phyloP scores from a whole-genome alignment of 345 rosid genomes.

The Murraya paniculata region DNA sequence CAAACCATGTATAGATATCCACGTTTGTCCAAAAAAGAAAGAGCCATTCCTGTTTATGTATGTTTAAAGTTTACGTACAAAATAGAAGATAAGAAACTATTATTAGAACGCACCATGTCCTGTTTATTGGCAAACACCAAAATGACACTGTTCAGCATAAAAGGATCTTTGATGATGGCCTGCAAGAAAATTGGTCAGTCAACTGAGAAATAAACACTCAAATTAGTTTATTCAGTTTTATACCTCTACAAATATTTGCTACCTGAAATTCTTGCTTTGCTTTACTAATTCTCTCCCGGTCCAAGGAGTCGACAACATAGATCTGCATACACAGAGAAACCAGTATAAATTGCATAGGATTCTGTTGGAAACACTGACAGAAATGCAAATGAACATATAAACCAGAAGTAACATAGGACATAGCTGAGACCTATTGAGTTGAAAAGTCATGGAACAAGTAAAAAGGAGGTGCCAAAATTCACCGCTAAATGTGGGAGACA shows the following conservation, averaged over 20 bases:
- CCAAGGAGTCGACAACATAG: conserved; percentile 97
- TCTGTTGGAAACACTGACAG: not conserved
- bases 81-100: conserved; percentile 1
- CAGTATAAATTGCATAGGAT: not conserved
- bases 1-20: not conserved
- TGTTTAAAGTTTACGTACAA: not conserved
- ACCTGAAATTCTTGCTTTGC: conserved; percentile 98
- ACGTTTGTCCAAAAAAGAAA: not conserved
- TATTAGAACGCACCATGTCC: conserved; percentile 73
- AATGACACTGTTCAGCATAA: conserved; percentile 92
- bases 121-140: conserved; percentile 98
- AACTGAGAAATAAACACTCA: conserved; percentile 22
- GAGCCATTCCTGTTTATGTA: not conserved
- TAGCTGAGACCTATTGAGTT: not conserved
- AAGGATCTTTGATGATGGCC: conserved; percentile 93
- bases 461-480: not conserved
- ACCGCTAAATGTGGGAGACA: not conserved
- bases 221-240: conserved; percentile 17
- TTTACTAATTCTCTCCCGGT: conserved; percentile 87
- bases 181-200: conserved; percentile 35
- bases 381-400: not conserved
- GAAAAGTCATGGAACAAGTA: not conserved
- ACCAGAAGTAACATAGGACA: not conserved
- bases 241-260: conserved; percentile 24
- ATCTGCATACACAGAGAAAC: conserved; percentile 48